Conservation (phyloP, 192 early-diverging fungal species). For the Mortierella antarctica region DNA sequence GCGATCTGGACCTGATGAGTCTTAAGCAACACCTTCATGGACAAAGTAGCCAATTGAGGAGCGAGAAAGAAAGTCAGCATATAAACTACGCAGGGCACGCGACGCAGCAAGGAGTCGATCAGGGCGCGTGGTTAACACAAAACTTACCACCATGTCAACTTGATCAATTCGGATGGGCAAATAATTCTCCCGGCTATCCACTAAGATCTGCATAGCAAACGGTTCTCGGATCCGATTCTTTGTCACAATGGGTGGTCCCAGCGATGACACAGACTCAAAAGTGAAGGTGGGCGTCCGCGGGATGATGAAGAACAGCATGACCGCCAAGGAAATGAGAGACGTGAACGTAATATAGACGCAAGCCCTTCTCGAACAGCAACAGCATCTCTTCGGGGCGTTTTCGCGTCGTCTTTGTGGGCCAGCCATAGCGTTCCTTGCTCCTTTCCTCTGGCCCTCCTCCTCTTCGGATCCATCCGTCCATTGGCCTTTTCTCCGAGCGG, state of each 20-base stretch:
- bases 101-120: neutral
- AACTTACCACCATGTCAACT: conserved; percentile 26
- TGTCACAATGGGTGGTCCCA: neutral
- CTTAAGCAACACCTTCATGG: conserved; percentile 5
- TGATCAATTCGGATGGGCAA: conserved; percentile 21
- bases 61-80: neutral
- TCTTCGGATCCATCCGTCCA: conserved; percentile 51
- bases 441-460: conserved; percentile 5
- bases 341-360: conserved; percentile 17
- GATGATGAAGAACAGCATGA: conserved; percentile 32
- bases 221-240: conserved; percentile 27
- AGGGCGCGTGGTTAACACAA: neutral
- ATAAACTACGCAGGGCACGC: neutral
- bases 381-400: conserved; percentile 9
- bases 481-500: conserved; percentile 34
- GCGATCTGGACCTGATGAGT: conserved; percentile 16
- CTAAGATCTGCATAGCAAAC: conserved; percentile 23
- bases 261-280: conserved; percentile 20
- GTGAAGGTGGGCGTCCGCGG: conserved; percentile 24
- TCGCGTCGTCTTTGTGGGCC: neutral
- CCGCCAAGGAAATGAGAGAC: conserved; percentile 14
- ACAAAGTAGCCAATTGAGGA: neutral
- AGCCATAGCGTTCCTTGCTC: neutral
- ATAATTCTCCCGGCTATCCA: conserved; percentile 42
- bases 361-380: conserved; percentile 18